Percentiles rank a stretch among this genome's conserved stretches.
Conservation (phyloP, 805 yeast genomes). For the Scheffersomyces ergatensis region DNA sequence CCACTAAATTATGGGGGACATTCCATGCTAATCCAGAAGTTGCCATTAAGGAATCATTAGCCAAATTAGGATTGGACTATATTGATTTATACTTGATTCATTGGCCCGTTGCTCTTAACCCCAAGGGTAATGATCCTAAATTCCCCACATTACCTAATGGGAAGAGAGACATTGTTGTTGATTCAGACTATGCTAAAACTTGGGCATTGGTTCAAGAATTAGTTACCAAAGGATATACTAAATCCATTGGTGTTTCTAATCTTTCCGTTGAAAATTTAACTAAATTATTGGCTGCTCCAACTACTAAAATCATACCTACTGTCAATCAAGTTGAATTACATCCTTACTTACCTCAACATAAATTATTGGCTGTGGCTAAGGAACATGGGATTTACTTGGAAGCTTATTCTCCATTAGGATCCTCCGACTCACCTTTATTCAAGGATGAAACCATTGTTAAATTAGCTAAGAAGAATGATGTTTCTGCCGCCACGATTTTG, state of each 20-base stretch:
- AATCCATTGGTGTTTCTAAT: conserved; percentile 76
- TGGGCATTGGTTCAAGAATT: conserved; percentile 57
- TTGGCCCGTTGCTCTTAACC: conserved; percentile 61
- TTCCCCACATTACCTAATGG: conserved; percentile 36
- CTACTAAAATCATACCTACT: conserved; percentile 58
- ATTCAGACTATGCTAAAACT: conserved; percentile 49
- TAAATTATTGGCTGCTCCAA: conserved; percentile 46
- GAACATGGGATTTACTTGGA: conserved; percentile 36
- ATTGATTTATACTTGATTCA: conserved; percentile 77
- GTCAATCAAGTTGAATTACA: conserved; percentile 75
- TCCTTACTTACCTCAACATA: conserved; percentile 32
- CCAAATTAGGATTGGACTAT: conserved; percentile 65
- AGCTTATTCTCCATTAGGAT: conserved; percentile 80
- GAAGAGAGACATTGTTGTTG: conserved; percentile 28
- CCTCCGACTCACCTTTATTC: conserved; percentile 52
- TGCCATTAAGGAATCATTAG: conserved; percentile 56
- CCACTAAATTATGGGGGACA: conserved; percentile 66
- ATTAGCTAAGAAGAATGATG: conserved; percentile 43
- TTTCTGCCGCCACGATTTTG: conserved; percentile 49
- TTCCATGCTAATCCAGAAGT: conserved; percentile 49
- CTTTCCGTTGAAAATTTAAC: conserved; percentile 45
- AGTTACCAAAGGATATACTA: conserved; percentile 50
- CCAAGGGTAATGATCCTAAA: conserved; percentile 28
- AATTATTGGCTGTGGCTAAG: conserved; percentile 54
- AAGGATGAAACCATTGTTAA: conserved; percentile 39